Percentiles rank a stretch among this genome's conserved stretches.
These are phyloP conservation scores for Gracilariopsis chorda DNA, from an alignment of 23 red algal species.

Conservation along the genomic window DNA sequence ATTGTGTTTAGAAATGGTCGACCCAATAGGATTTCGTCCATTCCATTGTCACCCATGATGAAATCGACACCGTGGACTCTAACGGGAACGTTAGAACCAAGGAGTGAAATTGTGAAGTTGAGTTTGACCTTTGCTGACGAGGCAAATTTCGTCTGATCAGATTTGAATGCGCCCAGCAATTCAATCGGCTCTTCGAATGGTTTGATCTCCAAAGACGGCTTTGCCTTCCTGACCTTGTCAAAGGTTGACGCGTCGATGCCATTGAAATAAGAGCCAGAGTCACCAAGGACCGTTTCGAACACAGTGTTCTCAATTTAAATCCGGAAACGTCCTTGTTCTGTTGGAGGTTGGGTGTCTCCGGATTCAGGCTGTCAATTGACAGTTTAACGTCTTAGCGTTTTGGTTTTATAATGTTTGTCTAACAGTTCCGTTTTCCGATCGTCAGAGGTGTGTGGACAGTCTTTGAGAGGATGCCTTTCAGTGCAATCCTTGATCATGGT, in stretches of 20 bases:
- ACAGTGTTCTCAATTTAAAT: no score
- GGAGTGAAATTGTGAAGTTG: not conserved
- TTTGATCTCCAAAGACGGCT: no score
- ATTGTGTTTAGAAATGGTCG: slow-evolving; percentile 6
- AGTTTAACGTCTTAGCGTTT: no score
- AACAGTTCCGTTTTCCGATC: not conserved
- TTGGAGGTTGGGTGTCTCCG: no score
- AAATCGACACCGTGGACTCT: not conserved
- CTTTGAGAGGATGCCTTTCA: not conserved
- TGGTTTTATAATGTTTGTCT: no score
- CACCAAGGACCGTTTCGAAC: no score
- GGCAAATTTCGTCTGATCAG: not conserved
- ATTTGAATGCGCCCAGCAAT: not conserved
- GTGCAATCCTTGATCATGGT: not conserved
- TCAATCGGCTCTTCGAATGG: not conserved
- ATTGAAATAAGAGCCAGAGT: no score
- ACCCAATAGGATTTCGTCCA: not conserved
- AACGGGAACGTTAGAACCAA: not conserved
- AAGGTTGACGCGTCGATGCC: no score
- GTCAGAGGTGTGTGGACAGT: not conserved
- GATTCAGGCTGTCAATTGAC: no score
- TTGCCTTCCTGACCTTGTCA: no score
- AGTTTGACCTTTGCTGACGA: not conserved
- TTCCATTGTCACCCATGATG: not conserved
- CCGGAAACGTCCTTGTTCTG: no score